Base-by-base conservation (phyloP, 1,284 basidiomycete species). In the Pseudozyma flocculosa region DNA sequence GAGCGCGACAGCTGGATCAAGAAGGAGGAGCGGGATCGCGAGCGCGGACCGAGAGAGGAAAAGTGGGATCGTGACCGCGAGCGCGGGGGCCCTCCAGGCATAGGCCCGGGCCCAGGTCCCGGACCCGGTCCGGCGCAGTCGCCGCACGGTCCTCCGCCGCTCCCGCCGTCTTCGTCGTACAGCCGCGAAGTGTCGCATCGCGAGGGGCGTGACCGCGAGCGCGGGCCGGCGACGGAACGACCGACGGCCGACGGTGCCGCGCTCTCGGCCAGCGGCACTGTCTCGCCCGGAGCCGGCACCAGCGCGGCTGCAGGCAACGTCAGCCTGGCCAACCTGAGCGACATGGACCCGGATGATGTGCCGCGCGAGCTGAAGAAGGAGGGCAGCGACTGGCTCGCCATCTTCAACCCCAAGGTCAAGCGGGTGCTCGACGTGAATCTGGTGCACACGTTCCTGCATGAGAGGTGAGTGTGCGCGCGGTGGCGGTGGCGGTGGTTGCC, bases 331-430 rank as follows among this genome's bases (percentile, higher is more conserved):
- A 66, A 56, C 48, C 50, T 71, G 29, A 65, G 64, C 55, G 72
- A 74, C 42, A 50, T 69, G 61, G 72, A 74, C 26, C 70, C 72
- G 14, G 70, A 72, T 43, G 72, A 72, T 39, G 80, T 84, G 18
- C 80, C 82, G 19, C 78, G 80, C 43, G 83, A 83, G 43, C 72
- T 83, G 48, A 84, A 84, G 69, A 90, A 89, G 79, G 89, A 92
- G 77, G 93, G 92, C 0, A 81, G 82, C 34, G 95, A 97, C 79
- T 98, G 94, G 94, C 89, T 93, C 72, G 92, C 90, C 18, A 85
- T 95, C 47, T 96, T 92, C 82, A 95, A 92, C 78, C 88, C 89
- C 15, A 87, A 88, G 70, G 85, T 82, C 21, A 89, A 91, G 80
- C 83, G 87, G 44, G 83, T 85, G 54, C 81, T 95, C 50, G 92